Conservation (phyloP, 1,139 yeast species). For the Hyphopichia buzzinii region DNA sequence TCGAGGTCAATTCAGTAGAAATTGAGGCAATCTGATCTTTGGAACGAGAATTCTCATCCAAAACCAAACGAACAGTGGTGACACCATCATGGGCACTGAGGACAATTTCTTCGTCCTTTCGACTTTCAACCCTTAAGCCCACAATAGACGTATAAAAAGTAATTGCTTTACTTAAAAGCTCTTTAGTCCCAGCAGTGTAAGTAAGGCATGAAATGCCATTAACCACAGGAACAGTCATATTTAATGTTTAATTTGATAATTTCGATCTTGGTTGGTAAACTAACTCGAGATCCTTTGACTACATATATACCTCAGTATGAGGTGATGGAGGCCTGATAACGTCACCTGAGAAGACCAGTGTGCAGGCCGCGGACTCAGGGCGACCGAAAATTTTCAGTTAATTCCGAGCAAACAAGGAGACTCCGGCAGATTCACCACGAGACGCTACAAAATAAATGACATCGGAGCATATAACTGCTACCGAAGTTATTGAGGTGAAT, state of each 20-base stretch:
- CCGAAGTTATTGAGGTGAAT: no score
- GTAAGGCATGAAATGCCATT: slow-evolving; percentile 51
- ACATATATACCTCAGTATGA: not conserved
- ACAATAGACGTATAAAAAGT: slow-evolving; percentile 47
- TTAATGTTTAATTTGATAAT: no score
- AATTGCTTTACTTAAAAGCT: slow-evolving; percentile 34
- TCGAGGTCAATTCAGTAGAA: not conserved
- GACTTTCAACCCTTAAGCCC: slow-evolving; percentile 37
- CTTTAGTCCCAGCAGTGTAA: slow-evolving; percentile 39
- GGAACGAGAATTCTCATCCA: slow-evolving; percentile 1
- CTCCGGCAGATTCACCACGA: no score
- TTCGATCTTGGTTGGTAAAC: no score
- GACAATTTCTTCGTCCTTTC: slow-evolving; percentile 16
- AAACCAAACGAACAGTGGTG: slow-evolving; percentile 1
- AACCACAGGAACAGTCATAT: slow-evolving; percentile 37
- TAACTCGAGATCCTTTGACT: no score
- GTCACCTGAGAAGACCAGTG: not conserved
- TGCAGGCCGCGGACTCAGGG: not conserved
- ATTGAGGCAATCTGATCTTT: slow-evolving; percentile 9
- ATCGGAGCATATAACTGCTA: no score
- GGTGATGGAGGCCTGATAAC: not conserved
- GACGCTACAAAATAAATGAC: no score
- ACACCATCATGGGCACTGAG: not conserved
- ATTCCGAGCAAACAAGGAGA: no score
- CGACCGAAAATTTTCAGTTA: no score